Base-by-base conservation (phyloP, 2,329 filamentous ascomycete genomes). In the Arthrobotrys sphaeroides region DNA sequence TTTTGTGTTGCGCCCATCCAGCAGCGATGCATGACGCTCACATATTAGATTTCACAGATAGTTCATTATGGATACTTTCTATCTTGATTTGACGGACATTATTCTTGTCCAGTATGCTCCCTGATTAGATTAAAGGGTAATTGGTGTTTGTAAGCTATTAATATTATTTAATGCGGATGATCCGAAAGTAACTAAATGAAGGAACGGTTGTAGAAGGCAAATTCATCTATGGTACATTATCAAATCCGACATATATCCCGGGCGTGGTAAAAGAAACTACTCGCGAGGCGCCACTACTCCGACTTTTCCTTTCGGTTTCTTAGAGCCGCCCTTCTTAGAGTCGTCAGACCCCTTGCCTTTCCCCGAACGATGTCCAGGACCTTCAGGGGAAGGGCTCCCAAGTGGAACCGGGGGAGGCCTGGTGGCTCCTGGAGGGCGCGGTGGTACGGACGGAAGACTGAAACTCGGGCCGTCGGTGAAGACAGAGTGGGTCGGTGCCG, bases 391-490 rank as follows among this genome's bases (percentile, higher is more conserved):
- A n/a, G 47, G 2, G 33, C 45, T 2, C 20, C 43, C 31, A 24
- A 45, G 31, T n/a, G 55, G 65, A 28, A 55, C 49, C 16, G 20
- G 65, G 18, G 67, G 22, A 3, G 60, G 51, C 24, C 22, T 51
- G 13, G 60, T 73, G 4, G 51, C 60, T 3, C 22, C 51, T 28
- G 69, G 53, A 33, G 69, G 69, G 2, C 49, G 69, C 2, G 69
- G 36, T 24, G 42, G 69, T 16, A 61, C 47, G 1, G 42, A 16
- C 2, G 60, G 69, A 24, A 73, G 40, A 4, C 20, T 60, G 42
- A 73, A 66, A 57, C 49, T 53, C 24, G 60, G 53, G 0, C 69
- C 69, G 22, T 73, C 24, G 16, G 60, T 66, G 16, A 61, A 64
- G 4, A 22, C 26, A 1, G 51, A 38, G 12, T 59, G 49, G 20